These are phyloP conservation scores for Blumeria graminis DNA, from an alignment of 2,329 filamentous ascomycete species.

Conservation along the genomic window DNA sequence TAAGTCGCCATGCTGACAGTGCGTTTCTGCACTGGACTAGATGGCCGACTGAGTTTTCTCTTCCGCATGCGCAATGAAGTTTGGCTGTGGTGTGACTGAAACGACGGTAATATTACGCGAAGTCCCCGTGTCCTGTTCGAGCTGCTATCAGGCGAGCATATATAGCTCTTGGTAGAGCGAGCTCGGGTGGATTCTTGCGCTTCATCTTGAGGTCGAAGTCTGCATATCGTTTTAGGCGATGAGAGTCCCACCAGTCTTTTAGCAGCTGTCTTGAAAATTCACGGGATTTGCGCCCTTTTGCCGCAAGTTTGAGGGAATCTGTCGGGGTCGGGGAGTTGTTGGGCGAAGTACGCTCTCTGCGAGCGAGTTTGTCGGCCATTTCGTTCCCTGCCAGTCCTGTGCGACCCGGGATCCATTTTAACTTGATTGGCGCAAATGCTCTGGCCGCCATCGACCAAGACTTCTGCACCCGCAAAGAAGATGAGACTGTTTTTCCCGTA, in stretches of 20 bases:
- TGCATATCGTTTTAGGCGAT: not conserved
- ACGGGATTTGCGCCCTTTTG: too few relatives aligned
- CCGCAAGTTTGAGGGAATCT: too few relatives aligned
- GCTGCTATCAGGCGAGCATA: not conserved
- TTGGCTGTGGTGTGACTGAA: not conserved
- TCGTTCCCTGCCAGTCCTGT: not conserved
- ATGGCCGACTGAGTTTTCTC: not conserved
- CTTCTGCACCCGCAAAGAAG: not conserved
- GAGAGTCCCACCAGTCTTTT: not conserved
- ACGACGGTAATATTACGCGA: not conserved
- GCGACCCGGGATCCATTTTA: not conserved
- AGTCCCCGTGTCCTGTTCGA: not conserved
- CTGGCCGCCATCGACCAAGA: not conserved
- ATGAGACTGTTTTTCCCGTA: not conserved
- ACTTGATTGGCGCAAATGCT: not conserved
- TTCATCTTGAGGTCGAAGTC: not conserved
- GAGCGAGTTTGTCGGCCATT: not conserved
- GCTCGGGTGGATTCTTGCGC: not conserved
- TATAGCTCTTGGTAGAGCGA: not conserved
- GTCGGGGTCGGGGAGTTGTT: too few relatives aligned
- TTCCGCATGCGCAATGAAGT: not conserved
- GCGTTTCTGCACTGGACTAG: not conserved
- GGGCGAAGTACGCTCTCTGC: too few relatives aligned
- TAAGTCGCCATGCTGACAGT: not conserved
- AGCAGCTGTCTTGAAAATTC: too few relatives aligned